Percentiles rank a stretch among this genome's conserved stretches.
These are phyloP conservation scores for Yamadazyma akitaensis DNA, from an alignment of 805 yeast species.

Conservation along the genomic window DNA sequence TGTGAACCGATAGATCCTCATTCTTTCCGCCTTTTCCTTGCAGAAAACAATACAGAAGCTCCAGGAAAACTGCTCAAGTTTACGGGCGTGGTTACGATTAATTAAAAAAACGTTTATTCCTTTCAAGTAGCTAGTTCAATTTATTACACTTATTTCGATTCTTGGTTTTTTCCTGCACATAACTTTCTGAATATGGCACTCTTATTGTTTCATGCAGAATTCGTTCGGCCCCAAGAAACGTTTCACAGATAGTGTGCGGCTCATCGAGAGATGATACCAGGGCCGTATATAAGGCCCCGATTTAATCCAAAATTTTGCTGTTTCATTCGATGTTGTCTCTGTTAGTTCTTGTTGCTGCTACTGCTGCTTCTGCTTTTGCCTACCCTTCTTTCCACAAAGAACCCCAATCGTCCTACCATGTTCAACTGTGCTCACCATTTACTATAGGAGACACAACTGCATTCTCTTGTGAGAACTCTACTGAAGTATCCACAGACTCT, in stretches of 20 bases:
- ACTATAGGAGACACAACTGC: conserved; percentile 1
- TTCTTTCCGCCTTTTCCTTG: not conserved
- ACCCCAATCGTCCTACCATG: not conserved
- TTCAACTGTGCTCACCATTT: conserved; percentile 6
- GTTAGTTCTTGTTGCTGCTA: conserved; percentile 1
- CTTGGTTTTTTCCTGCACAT: no score
- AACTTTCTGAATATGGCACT: no score
- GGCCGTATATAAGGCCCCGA: not conserved
- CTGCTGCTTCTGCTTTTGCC: not conserved
- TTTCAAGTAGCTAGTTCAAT: not conserved
- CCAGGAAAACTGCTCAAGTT: not conserved
- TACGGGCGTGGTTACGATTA: not conserved
- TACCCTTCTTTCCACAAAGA: not conserved
- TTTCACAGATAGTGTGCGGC: not conserved
- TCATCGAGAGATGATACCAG: not conserved
- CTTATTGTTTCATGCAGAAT: not conserved
- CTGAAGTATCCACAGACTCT: conserved; percentile 34
- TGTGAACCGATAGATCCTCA: not conserved
- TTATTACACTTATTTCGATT: no score
- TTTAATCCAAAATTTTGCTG: not conserved
- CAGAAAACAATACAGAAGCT: not conserved
- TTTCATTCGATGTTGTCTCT: not conserved
- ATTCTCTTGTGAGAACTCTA: conserved; percentile 24
- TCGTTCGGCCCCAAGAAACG: not conserved
- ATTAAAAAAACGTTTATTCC: not conserved